These are phyloP conservation scores for Leccinum arenicola DNA, from an alignment of 768 basidiomycete genomes.

Conservation along the genomic window DNA sequence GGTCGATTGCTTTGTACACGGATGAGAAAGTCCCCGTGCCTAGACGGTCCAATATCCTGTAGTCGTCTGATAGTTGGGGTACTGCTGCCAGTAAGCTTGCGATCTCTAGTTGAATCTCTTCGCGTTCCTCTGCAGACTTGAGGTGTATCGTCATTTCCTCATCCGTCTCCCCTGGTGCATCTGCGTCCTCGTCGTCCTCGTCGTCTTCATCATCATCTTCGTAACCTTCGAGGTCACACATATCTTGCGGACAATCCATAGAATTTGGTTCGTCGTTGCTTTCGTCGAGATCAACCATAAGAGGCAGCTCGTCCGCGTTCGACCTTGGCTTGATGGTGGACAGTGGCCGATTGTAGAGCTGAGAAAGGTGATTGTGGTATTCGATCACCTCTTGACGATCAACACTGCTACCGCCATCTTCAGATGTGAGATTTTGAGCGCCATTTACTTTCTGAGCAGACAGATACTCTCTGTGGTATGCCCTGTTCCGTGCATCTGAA, in stretches of 20 bases:
- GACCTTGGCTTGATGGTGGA: conserved; percentile 21
- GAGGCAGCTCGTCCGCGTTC: conserved; percentile 24
- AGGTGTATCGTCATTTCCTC: conserved; percentile 60
- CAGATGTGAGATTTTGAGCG: conserved; percentile 40
- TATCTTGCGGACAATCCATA: conserved; percentile 37
- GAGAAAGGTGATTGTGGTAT: conserved; percentile 51
- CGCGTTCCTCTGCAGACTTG: conserved; percentile 64
- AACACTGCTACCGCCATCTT: conserved; percentile 47
- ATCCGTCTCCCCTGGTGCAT: conserved; percentile 42
- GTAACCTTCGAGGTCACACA: conserved; percentile 34
- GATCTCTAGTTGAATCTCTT: conserved; percentile 78
- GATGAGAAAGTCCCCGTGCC: conserved; percentile 99
- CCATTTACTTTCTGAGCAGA: conserved; percentile 34
- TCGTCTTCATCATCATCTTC: conserved; percentile 36
- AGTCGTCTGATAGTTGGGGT: conserved; percentile 62
- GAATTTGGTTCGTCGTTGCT: conserved; percentile 38
- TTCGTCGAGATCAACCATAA: conserved; percentile 47
- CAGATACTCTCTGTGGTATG: conserved; percentile 40
- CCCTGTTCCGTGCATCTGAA: conserved; percentile 51
- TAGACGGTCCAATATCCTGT: conserved; percentile 82
- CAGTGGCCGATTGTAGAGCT: conserved; percentile 35
- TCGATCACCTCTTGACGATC: conserved; percentile 38
- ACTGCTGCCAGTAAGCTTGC: conserved; percentile 62
- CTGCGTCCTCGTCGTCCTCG: conserved; percentile 34
- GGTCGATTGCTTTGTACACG: conserved; percentile 96